Base-by-base conservation (phyloP, 2,329 filamentous ascomycete species). In the Eurotiales sp. region DNA sequence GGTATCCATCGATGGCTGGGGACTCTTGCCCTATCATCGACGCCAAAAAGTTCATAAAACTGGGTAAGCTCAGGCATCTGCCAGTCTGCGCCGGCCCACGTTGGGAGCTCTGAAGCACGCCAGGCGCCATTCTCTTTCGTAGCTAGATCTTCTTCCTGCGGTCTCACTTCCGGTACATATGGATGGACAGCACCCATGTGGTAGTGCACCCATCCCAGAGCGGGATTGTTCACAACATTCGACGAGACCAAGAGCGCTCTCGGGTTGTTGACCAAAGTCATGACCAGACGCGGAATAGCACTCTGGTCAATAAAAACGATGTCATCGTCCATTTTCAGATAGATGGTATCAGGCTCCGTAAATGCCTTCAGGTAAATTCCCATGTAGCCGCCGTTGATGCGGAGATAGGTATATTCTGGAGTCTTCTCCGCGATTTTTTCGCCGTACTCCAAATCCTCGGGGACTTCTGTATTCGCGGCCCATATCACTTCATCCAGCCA, bases 291-390 rank as follows among this genome's bases (percentile, higher is more conserved):
- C 12, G 51, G 51, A 32, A 53, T 53, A 2, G 51, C 51, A 10
- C 51, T 53, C 41, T 53, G 51, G 14, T 53, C 51, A 30, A 53
- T 53, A 22, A 53, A 53, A n/a, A 53, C 46, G 11, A 53, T 44
- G 29, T 53, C 51, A 40, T 53, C 51, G 23, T 53, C 51, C 51
- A 53, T 53, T 14, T 53, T 53, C 12, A 53, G 45, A 15, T 53
- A 53, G 34, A 53, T 53, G 8, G 51, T 40, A 39, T 53, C 46
- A 1, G 51, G 51, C 27, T 53, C 51, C 4, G 25, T 53, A 17
- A 53, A 49, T 10, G 46, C 46, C 2, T 45, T 27, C n/a, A 36
- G 17, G 23, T 53, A 53, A 11, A 53, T 53, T 1, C 42, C 45
- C 39, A 43, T 39, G 11, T 44, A 53, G 12, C 46, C 51, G 11